phyloP scores from a whole-genome alignment of 75 land plant species.

The Cupressus sempervirens region DNA sequence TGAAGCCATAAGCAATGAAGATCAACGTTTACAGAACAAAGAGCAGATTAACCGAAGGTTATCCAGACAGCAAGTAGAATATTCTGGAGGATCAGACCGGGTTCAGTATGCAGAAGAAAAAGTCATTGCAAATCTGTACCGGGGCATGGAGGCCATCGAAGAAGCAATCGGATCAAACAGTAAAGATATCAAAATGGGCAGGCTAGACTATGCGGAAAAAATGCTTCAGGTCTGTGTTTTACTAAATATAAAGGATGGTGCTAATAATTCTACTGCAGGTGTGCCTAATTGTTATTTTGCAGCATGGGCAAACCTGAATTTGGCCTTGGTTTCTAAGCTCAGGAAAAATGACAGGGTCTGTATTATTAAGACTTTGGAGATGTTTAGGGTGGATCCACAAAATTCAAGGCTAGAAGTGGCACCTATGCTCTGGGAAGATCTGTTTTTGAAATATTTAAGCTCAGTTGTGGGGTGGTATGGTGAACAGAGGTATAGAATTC shows the following conservation, averaged over 20 bases:
- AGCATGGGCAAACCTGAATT: conserved; percentile 61
- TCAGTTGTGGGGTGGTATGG: conserved; percentile 54
- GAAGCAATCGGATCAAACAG: conserved; percentile 51
- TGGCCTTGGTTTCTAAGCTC: conserved; percentile 45
- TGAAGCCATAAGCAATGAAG: conserved; percentile 27
- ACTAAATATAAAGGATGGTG: conserved; percentile 25
- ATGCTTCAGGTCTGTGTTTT: conserved; percentile 61
- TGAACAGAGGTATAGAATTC: conserved; percentile 31
- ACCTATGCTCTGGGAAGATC: conserved; percentile 49
- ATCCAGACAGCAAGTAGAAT: conserved; percentile 13
- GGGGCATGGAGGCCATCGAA: conserved; percentile 68
- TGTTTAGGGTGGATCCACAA: conserved; percentile 53
- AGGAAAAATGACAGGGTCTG: conserved; percentile 30
- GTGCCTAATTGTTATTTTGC: conserved; percentile 58
- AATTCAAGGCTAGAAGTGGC: conserved; percentile 57
- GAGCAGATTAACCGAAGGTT: conserved; percentile 49
- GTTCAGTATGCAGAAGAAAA: conserved; percentile 47
- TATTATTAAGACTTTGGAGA: conserved; percentile 50
- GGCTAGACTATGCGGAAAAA: conserved; percentile 61
- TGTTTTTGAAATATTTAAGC: conserved; percentile 49
- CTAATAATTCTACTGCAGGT: conserved; percentile 34
- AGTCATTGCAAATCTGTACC: conserved; percentile 50
- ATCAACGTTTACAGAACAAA: conserved; percentile 35
- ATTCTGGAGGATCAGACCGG: conserved; percentile 14
- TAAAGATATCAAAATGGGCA: conserved; percentile 42